A percentile compares a stretch with the other conserved stretches of the same genome.
Conservation (phyloP, 352 stramenopile species). For the Pythium rishiriense region DNA sequence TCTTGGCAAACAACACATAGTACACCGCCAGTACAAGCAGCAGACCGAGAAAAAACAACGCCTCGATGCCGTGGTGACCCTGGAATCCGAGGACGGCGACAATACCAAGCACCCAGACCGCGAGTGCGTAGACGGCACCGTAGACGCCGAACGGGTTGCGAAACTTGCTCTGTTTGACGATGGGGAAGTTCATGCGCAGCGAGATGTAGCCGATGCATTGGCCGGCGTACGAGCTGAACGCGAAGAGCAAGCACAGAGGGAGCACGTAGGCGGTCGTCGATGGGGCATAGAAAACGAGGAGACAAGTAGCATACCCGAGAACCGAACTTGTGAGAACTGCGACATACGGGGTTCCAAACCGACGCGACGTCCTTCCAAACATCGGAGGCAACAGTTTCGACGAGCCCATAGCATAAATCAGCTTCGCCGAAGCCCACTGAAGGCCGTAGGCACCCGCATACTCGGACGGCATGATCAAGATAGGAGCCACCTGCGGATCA, state of each 20-base stretch:
- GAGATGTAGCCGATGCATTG: conserved; percentile 33
- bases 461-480: conserved; percentile 19
- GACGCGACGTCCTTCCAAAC: conserved; percentile 2
- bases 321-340: conserved; percentile 9
- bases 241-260: conserved; percentile 23
- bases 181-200: conserved; percentile 16
- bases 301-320: conserved; percentile 20
- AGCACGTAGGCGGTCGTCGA: conserved; percentile 12
- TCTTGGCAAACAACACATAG: conserved; percentile 21
- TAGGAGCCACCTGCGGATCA: not conserved
- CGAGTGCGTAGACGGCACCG: conserved; percentile 22
- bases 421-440: conserved; percentile 11
- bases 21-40: conserved; percentile 11
- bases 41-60: conserved; percentile 1
- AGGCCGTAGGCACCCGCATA: conserved; percentile 17
- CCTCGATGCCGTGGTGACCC: conserved; percentile 9
- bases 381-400: conserved; percentile 17
- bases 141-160: conserved; percentile 23
- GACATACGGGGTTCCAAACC: conserved; percentile 16
- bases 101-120: conserved; percentile 25
- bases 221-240: conserved; percentile 31
- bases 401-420: conserved; percentile 12
- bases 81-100: conserved; percentile 26
- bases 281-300: conserved; percentile 13
- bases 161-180: conserved; percentile 10